Base-by-base conservation (phyloP, 139 green algal genomes). In the Medakamo hakoo region DNA sequence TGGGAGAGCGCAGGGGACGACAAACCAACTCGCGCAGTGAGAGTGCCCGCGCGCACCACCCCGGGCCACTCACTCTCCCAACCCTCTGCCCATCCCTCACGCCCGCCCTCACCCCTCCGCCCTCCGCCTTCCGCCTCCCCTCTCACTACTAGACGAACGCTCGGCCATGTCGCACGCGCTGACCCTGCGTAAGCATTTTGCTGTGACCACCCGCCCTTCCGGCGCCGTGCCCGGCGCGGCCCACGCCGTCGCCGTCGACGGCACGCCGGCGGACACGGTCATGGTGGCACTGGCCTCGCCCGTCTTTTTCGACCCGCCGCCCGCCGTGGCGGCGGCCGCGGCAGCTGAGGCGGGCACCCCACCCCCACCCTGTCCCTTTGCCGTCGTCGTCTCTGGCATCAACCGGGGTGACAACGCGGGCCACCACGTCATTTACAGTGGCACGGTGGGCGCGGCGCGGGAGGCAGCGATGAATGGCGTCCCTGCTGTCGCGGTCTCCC, bases 331-430 rank as follows among this genome's bases (percentile, higher is more conserved):
- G 16, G 40, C 40, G 40, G 16, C 40, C 16, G 40, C 40, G 9
- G 9, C 16, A 16, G 40, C 40, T 16, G 40, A 52, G 9, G 9
- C 40, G 16, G 40, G 40, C 40, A 16, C 40, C 16, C 9, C 9
- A 21, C 9, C 9, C 16, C 9, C 40, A 16, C 40, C 40, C 40
- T 16, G 40, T 16, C 4, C 26, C 2, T 86, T 82, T 72, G 71
- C 79, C 32, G 55, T 81, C 25, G 67, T 81, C 2, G 71, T 86
- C 4, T 63, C 26, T 19, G 83, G 85, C 55, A 92, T 92, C 71
- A 92, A 92, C 66, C 68, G 83, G 0, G 85, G 85, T 2, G 85
- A 92, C 76, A 92, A 92, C 72, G 75, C 65, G 28, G 85, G 85
- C 4, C 19, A 60, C 21, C 20, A 62, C 60, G n/a, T 30, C 23